Base-by-base conservation (phyloP, 129 eudicot genomes). In the Deinandra increscens region DNA sequence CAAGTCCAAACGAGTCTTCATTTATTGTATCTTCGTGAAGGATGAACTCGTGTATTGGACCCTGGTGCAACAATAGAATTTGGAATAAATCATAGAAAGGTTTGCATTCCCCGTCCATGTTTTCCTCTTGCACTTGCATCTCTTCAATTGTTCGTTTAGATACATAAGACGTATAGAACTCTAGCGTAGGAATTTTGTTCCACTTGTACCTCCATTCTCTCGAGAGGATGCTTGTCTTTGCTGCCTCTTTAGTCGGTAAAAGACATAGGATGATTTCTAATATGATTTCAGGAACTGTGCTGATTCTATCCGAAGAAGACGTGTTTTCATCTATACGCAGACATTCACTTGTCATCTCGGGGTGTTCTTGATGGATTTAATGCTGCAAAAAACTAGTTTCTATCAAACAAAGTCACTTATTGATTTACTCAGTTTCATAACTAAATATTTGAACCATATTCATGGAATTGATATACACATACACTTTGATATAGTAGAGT, bases 141-240 rank as follows among this genome's bases (percentile, higher is more conserved):
- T 26, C 31, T 26, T n/a, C n/a, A n/a, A n/a, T n/a, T n/a, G n/a
- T 26, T 1, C 31, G 1, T 26, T 53, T 19, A 20, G 33, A 53
- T 1, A 9, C 60, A 7, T 7, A 6, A 3, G 60, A 19, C 60
- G 20, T 9, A 12, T 4, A 5, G 4, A 56, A 56, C 17, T 4
- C 38, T 1, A 56, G 63, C 12, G 26, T 56, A 5, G 63, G 33
- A 11, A 56, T 12, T 56, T 56, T 56, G 18, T 18, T 56, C 64
- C 39, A 58, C 0, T 29, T 58, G 64, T 58, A 58, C 38, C 64
- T 29, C 64, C 64, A 58, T 58, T 58, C 64, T 6, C 39, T 29
- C 6, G 64, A 26, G 38, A 58, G 39, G 17, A 58, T 58, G 12
- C 64, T 29, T 23, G 64, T 58, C 17, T 19, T 58, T 26, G 64